Conservation (phyloP, 1,139 yeast species). For the Scheffersomyces titani region DNA sequence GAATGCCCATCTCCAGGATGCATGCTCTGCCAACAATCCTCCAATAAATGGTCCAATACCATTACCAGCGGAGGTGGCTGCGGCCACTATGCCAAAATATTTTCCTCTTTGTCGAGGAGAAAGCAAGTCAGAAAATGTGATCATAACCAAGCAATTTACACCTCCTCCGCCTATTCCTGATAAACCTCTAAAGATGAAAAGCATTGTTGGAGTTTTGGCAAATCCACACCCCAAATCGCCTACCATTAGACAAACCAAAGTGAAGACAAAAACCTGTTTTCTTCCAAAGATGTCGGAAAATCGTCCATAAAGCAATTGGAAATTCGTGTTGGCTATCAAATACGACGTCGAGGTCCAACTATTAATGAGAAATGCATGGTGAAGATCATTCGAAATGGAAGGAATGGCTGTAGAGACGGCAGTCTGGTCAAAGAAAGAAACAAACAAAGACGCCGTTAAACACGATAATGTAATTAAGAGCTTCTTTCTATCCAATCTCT, state of each 20-base stretch:
- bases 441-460: background rate
- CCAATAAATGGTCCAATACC: constrained; percentile 61
- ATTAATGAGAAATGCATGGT: constrained; percentile 37
- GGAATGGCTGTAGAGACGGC: constrained; percentile 47
- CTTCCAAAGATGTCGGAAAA: constrained; percentile 50
- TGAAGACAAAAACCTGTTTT: constrained; percentile 36
- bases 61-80: constrained; percentile 53
- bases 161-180: constrained; percentile 52
- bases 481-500: background rate
- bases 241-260: constrained; percentile 35
- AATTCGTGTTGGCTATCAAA: constrained; percentile 45
- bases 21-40: constrained; percentile 48
- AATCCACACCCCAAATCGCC: constrained; percentile 48
- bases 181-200: constrained; percentile 42
- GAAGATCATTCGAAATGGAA: constrained; percentile 36
- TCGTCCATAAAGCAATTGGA: constrained; percentile 42
- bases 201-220: constrained; percentile 34
- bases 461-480: background rate
- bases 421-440: constrained; percentile 41
- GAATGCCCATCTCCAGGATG: constrained; percentile 53
- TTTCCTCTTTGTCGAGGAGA: constrained; percentile 44
- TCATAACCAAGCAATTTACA: constrained; percentile 42
- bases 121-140: constrained; percentile 42
- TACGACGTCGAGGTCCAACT: constrained; percentile 51
- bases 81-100: constrained; percentile 50